phyloP scores from a whole-genome alignment of 495 filamentous ascomycete genomes.

The Ramalina intermedia region DNA sequence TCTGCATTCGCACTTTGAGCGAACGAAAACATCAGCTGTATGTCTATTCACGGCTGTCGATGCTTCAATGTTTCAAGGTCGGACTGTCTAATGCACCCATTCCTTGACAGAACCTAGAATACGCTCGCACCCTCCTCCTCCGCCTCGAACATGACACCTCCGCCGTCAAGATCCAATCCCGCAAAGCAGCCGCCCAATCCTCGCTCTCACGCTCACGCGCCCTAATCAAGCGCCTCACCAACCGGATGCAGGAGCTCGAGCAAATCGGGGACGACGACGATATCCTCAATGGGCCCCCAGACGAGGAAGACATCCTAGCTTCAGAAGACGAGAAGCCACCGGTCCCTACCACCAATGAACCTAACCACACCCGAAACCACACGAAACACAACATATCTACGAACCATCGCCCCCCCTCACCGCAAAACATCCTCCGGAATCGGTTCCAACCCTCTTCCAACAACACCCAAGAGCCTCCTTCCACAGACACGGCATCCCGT shows the following conservation, averaged over 20 bases:
- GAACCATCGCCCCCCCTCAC: conserved; percentile 7
- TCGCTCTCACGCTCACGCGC: conserved; percentile 33
- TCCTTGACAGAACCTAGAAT: conserved; percentile 53
- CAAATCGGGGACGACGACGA: conserved; percentile 11
- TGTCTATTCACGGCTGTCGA: conserved; percentile 8
- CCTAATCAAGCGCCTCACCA: conserved; percentile 13
- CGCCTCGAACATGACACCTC: conserved; percentile 61
- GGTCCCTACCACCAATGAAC: background rate
- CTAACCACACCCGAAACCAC: no score
- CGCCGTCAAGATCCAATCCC: conserved; percentile 45
- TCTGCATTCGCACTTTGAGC: conserved; percentile 51
- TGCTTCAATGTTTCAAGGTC: background rate
- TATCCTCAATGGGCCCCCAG: conserved; percentile 4
- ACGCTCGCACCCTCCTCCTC: conserved; percentile 61
- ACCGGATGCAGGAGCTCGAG: conserved; percentile 12
- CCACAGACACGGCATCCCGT: background rate
- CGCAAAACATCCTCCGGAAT: conserved; percentile 21
- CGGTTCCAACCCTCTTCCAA: conserved; percentile 13
- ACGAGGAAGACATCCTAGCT: conserved; percentile 12
- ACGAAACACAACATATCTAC: background rate
- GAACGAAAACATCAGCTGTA: conserved; percentile 51
- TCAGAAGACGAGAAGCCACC: background rate
- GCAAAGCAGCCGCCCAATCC: conserved; percentile 50
- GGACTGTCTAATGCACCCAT: background rate
- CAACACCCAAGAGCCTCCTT: conserved; percentile 11